A percentile compares a stretch with the other conserved stretches of the same genome.
phyloP scores from a whole-genome alignment of 805 yeast genomes.

The Metschnikowia vanudenii region DNA sequence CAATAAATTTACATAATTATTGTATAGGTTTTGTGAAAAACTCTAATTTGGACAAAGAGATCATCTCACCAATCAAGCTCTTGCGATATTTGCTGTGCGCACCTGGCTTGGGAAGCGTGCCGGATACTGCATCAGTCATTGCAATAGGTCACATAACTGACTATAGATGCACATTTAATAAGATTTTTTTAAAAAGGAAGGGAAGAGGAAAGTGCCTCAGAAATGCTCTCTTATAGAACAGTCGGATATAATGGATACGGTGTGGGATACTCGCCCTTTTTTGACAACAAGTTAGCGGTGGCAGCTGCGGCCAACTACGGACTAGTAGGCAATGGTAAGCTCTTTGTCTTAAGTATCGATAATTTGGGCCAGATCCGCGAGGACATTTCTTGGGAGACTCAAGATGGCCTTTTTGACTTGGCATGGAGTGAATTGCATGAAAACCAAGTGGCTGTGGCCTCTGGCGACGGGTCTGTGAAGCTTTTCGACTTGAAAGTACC shows the following conservation, averaged over 20 bases:
- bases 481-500: conserved; percentile 71
- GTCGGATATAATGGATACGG: conserved; percentile 84
- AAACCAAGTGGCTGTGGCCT: conserved; percentile 76
- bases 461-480: conserved; percentile 88
- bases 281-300: conserved; percentile 84
- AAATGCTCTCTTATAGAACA: conserved; percentile 72
- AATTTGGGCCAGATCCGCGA: conserved; percentile 60
- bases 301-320: conserved; percentile 93
- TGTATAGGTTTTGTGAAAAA: too few species aligned
- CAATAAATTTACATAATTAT: too few species aligned
- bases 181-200: background rate
- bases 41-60: background rate
- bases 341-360: conserved; percentile 66
- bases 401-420: conserved; percentile 85
- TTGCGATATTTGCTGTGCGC: conserved; percentile 1
- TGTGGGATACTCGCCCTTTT: conserved; percentile 87
- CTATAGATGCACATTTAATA: too few species aligned
- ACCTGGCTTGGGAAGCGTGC: background rate
- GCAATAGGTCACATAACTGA: background rate
- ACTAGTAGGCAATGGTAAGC: conserved; percentile 87
- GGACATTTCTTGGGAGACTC: conserved; percentile 73
- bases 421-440: conserved; percentile 92
- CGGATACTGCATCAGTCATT: background rate
- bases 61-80: background rate
- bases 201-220: background rate